Base-by-base conservation (phyloP, 257 asterid species). In the Rehmannia glutinosa region DNA sequence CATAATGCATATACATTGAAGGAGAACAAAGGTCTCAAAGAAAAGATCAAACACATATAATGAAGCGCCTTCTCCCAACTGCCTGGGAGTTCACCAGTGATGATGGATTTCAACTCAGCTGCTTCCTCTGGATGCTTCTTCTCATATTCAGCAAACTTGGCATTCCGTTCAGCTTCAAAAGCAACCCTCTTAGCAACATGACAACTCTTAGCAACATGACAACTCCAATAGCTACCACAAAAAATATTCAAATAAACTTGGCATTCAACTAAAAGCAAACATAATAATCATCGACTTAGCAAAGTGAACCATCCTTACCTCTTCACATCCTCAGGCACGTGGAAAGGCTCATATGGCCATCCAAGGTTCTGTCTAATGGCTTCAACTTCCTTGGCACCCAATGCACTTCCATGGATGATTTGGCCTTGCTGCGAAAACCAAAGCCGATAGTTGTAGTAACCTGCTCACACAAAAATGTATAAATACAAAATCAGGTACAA, bases 241-340 rank as follows among this genome's bases (percentile, higher is more conserved):
- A 43, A 46, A 70, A 45, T 20, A 58, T 21, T 15, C 19, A 62
- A 8, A 69, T 73, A n/a, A n/a, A n/a, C n/a, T n/a, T n/a, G n/a
- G n/a, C n/a, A n/a, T n/a, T n/a, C n/a, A 62, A 70, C 30, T 61
- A 69, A 35, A 25, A 16, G 21, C 0, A 66, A 45, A 49, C 13
- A 46, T 7, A 13, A 24, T 11, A 59, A 56, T 56, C 50, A 52
- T 42, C 12, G 41, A 64, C 41, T 57, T 21, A 45, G 49, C 13
- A 41, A 66, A 59, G 69, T 2, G 6, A 57, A 60, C 1, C 8
- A 47, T 49, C 36, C 81, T 68, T 73, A 90, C 99, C 77, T 85
- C 85, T 93, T 93, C 71, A 93, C 97, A 45, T 93, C 99, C 45
- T 93, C 99, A 2, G 99, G 99, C 55, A 93, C 97, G 35, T 77